Percentiles rank a stretch among this genome's conserved stretches.
Evolutionary conservation across 495 filamentous ascomycete genomes (phyloP).

Genomic region (Xylaria scruposa): DNA sequence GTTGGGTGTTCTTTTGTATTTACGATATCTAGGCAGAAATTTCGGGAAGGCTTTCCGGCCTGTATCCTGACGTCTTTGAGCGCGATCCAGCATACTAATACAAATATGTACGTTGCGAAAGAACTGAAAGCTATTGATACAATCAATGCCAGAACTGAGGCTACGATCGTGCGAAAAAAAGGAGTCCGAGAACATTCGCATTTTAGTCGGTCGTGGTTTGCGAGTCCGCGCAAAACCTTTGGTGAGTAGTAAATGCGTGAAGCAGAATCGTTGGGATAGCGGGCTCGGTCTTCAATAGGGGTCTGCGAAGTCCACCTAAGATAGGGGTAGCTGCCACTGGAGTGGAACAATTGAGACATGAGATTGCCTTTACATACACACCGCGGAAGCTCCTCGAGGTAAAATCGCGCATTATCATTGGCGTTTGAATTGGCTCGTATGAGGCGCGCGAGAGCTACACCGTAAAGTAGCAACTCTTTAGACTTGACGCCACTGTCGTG

Average conservation of each 20-base stretch:
- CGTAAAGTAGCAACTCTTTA: neutral
- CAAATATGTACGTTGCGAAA: neutral
- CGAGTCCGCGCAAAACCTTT: neutral
- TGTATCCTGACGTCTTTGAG: neutral
- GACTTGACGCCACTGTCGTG: neutral
- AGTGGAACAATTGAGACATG: neutral
- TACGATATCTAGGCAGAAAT: neutral
- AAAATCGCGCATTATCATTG: neutral
- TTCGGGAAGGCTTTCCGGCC: neutral
- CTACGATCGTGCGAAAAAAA: neutral
- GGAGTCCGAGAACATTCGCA: slow-evolving; percentile 2
- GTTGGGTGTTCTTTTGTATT: neutral
- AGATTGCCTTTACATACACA: neutral
- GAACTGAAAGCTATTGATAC: neutral
- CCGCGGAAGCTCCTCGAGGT: slow-evolving; percentile 6
- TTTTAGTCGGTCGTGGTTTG: neutral
- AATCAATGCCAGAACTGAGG: neutral
- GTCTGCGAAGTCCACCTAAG: neutral
- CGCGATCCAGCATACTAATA: neutral
- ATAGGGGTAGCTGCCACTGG: neutral
- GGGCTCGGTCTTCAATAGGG: neutral
- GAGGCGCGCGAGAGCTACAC: neutral
- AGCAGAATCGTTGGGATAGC: neutral
- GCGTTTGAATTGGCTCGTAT: neutral
- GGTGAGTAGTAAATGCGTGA: neutral